phyloP scores from a whole-genome alignment of 2,329 filamentous ascomycete genomes.

The Orbilia quercus region DNA sequence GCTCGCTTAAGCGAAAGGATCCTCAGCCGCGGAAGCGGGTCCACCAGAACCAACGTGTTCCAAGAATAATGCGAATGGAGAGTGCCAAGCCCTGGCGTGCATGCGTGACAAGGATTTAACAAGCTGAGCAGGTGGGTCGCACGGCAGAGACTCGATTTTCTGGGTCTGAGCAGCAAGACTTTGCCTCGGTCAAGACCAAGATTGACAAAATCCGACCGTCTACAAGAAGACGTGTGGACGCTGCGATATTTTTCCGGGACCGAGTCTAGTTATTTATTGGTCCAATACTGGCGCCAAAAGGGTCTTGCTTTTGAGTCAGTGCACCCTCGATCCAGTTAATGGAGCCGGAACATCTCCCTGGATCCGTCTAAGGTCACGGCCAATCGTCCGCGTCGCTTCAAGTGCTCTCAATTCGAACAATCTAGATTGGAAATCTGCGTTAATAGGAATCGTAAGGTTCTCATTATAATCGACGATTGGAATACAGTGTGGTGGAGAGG shows the following conservation, averaged over 20 bases:
- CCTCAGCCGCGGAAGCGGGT: constrained; percentile 52
- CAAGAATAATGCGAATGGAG: constrained; percentile 11
- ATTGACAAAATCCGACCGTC: constrained; percentile 7
- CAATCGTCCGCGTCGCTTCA: constrained; percentile 1
- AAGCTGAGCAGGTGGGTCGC: constrained; percentile 51
- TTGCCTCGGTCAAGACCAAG: not conserved
- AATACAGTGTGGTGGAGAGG: not conserved
- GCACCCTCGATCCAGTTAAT: not conserved
- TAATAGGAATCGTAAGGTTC: no score
- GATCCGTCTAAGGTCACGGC: not conserved
- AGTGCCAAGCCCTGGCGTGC: constrained; percentile 33
- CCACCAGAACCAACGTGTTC: constrained; percentile 28
- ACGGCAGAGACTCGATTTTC: constrained; percentile 33
- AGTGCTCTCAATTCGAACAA: no score
- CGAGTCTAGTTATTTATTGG: constrained; percentile 6
- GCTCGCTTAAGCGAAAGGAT: constrained; percentile 48
- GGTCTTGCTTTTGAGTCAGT: not conserved
- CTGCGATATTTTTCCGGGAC: constrained; percentile 3
- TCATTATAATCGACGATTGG: not conserved
- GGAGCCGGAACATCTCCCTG: constrained; percentile 10
- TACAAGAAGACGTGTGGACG: constrained; percentile 7
- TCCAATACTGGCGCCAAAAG: not conserved
- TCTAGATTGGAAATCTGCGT: no score
- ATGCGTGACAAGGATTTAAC: constrained; percentile 12
- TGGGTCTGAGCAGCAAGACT: constrained; percentile 5